These are phyloP conservation scores for Penicillium hesseltinei DNA, from an alignment of 2,329 filamentous ascomycete species.

Conservation along the genomic window DNA sequence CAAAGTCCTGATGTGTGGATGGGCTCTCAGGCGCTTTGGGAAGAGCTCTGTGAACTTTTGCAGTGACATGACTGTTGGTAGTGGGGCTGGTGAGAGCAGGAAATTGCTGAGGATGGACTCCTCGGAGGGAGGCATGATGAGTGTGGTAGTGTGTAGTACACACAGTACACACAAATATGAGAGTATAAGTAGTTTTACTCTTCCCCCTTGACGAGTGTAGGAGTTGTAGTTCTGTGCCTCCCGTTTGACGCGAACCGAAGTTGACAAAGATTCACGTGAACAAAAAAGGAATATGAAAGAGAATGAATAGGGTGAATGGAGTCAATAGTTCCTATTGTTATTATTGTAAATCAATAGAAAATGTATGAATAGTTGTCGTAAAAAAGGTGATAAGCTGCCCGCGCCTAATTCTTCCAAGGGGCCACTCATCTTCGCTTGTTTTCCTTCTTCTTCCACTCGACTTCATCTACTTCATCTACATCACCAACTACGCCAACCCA, in stretches of 20 bases:
- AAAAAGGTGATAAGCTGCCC: slow-evolving; percentile 9
- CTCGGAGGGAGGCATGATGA: slow-evolving; percentile 70
- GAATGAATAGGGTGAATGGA: neutral
- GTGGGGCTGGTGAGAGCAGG: slow-evolving; percentile 70
- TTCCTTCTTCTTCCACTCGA: slow-evolving; percentile 4
- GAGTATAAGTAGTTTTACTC: neutral
- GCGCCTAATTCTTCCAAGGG: slow-evolving; percentile 14
- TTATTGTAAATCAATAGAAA: neutral
- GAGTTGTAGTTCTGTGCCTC: neutral
- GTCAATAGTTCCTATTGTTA: neutral
- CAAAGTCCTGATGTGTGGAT: slow-evolving; percentile 66
- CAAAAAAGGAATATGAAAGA: neutral
- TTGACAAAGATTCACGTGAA: neutral
- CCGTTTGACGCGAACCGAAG: neutral
- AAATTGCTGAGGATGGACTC: slow-evolving; percentile 73
- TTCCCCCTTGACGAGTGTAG: neutral
- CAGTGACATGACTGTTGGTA: slow-evolving; percentile 71
- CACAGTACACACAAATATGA: neutral
- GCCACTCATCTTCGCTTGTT: slow-evolving; percentile 15
- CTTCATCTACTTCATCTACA: neutral
- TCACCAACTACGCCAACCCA: neutral
- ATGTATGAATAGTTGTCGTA: neutral
- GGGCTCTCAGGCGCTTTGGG: slow-evolving; percentile 63
- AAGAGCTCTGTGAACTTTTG: slow-evolving; percentile 75
- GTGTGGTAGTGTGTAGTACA: neutral